Percentiles rank a stretch among this genome's conserved stretches.
Evolutionary conservation across 208 protist species (phyloP).

Genomic region (Blastocrithidia nonstop): DNA sequence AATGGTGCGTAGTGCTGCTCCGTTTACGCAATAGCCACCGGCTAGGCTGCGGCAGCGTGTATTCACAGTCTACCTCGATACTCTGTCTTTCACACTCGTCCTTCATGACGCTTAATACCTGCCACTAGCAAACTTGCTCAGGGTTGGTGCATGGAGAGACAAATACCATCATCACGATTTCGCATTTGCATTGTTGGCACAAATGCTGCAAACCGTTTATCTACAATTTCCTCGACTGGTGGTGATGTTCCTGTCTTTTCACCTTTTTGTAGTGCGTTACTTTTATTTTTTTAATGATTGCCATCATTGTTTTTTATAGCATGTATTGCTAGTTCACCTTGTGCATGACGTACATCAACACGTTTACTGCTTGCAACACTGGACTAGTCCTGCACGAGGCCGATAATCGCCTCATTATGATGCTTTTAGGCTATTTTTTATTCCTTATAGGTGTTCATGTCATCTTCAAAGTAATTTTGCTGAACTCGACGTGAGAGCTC

Average conservation of each 20-base stretch:
- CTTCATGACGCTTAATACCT: slow-evolving; percentile 87
- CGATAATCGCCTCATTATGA: slow-evolving; percentile 11
- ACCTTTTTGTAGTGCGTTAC: too few species aligned
- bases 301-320: too few species aligned
- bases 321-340: too few species aligned
- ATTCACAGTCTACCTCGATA: slow-evolving; percentile 89
- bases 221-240: not conserved
- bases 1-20: slow-evolving; percentile 66
- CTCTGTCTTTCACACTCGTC: slow-evolving; percentile 62
- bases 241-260: not conserved
- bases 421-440: slow-evolving; percentile 12
- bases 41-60: slow-evolving; percentile 51
- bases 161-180: slow-evolving; percentile 64
- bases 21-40: slow-evolving; percentile 44
- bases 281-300: too few species aligned
- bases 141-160: slow-evolving; percentile 88
- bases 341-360: too few species aligned
- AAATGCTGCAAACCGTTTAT: slow-evolving; percentile 9
- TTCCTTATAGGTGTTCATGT: slow-evolving; percentile 36
- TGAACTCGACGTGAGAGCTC: slow-evolving; percentile 71
- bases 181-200: slow-evolving; percentile 36
- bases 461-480: slow-evolving; percentile 77
- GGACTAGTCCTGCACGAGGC: too few species aligned
- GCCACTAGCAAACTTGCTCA: slow-evolving; percentile 83
- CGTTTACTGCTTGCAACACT: too few species aligned